Evolutionary conservation across 2,329 filamentous ascomycete genomes (phyloP), one percentile per base, ranked within the genome.

Genomic region (Grosmannia clavigera): DNA sequence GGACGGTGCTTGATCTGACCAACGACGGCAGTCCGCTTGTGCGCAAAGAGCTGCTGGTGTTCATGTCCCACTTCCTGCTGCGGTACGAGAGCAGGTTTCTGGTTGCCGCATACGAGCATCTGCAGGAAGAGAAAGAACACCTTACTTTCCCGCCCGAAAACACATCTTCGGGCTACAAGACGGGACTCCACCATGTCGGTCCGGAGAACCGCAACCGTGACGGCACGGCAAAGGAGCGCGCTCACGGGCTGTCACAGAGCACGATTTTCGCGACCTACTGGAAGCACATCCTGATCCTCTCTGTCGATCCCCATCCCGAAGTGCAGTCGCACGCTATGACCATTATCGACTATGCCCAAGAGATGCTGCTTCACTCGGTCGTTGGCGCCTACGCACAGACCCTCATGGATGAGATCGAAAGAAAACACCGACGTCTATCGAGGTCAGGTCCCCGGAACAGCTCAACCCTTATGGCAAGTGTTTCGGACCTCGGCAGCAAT

Each of bases 21-120:
- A 90, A 90, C 60, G 94, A 99, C 72, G 94, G 92, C 40, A 96
- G 91, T 68, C 90, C 91, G 31, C 85, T 97, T 76, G 94, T 99
- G 33, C 86, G 94, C 55, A 95, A 92, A 70, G 94, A 99, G 72
- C 79, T 97, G 46, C 77, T 96, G 3, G 88, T 96, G 14, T 97
- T 97, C 76, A 85, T 96, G 66, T 97, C 94, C 0, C 87, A 88
- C 33, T 96, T 96, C 68, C 85, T 95, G 55, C 82, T 88, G 62
- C 87, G 92, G 50, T 96, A 96, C 70, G 87, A 95, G 73, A 90
- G 85, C 70, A 95, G 95, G 66, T 95, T 99, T 67, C 72, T 96
- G 51, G 92, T 97, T 35, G 87, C 89, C 1, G 92, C 92, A 5
- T 97, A 87, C 71, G 94, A 99, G 70, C 90, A 96, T 64, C 78